These are phyloP conservation scores for Euphorbia celastroides DNA, from an alignment of 441 rosid genomes.

Conservation along the genomic window DNA sequence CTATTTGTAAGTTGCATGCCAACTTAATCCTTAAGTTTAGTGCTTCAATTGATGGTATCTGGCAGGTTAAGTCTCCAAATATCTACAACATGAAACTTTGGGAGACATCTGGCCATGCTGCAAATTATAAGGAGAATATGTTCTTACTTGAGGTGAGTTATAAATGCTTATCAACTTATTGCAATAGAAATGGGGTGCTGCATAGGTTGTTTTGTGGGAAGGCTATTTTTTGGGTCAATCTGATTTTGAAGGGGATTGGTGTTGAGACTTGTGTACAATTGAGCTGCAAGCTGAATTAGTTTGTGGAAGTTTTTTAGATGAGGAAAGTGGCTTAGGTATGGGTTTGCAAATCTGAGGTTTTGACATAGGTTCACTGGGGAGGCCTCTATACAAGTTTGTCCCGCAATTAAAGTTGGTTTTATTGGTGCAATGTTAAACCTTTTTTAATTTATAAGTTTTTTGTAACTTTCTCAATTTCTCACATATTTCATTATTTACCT, in stretches of 20 bases:
- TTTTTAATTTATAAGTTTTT: neutral
- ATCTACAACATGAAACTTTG: constrained; percentile 95
- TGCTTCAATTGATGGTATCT: constrained; percentile 20
- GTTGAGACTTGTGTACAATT: neutral
- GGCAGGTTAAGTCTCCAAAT: constrained; percentile 92
- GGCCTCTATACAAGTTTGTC: no score
- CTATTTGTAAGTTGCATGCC: constrained; percentile 18
- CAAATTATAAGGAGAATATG: constrained; percentile 95
- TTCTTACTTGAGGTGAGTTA: constrained; percentile 76
- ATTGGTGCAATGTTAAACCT: neutral
- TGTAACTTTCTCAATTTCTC: constrained; percentile 11
- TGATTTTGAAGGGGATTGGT: neutral
- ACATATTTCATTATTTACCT: neutral
- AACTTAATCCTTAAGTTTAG: constrained; percentile 7
- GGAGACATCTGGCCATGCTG: constrained; percentile 99
- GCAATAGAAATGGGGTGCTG: neutral
- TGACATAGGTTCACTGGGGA: neutral
- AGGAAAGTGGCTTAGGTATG: neutral
- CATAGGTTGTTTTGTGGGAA: neutral
- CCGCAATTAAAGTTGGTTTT: no score
- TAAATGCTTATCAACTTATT: constrained; percentile 11
- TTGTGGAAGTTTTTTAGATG: neutral
- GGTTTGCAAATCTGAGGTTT: neutral
- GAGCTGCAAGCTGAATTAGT: neutral
- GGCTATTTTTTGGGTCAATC: neutral